Conservation (phyloP, 2,329 filamentous ascomycete genomes). For the Parasarocladium wereldwijsianum region DNA sequence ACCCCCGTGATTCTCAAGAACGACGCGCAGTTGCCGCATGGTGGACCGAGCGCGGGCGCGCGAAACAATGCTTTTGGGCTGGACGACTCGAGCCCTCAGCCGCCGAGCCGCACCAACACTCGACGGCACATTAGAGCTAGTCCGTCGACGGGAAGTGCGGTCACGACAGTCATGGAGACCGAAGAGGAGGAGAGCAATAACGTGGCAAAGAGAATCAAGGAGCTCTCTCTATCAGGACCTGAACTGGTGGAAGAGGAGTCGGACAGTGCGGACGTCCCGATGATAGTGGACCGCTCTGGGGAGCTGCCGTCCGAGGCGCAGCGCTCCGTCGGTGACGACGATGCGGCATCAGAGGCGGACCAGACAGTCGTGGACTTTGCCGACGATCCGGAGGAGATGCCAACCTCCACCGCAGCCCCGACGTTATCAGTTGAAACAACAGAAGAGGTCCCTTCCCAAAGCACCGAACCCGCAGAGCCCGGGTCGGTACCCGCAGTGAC, state of each 20-base stretch:
- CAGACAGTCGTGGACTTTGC: constrained; percentile 11
- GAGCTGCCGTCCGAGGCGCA: constrained; percentile 7
- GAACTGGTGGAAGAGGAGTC: constrained; percentile 44
- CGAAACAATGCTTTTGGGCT: not conserved
- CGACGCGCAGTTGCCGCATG: constrained; percentile 10
- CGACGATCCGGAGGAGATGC: constrained; percentile 2
- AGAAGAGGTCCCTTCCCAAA: constrained; percentile 12
- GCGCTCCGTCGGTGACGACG: constrained; percentile 4
- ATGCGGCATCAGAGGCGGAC: constrained; percentile 10
- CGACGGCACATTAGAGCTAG: constrained; percentile 70
- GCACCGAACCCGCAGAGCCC: constrained; percentile 7
- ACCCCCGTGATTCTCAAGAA: constrained; percentile 20
- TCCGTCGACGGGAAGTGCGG: constrained; percentile 62
- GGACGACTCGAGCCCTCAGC: constrained; percentile 24
- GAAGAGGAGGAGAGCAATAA: constrained; percentile 55
- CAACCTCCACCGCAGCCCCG: no score
- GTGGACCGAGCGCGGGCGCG: constrained; percentile 9
- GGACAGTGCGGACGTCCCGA: constrained; percentile 24
- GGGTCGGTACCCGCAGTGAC: no score
- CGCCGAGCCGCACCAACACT: constrained; percentile 52
- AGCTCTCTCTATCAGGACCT: constrained; percentile 29
- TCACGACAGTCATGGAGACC: constrained; percentile 71
- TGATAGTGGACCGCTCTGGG: constrained; percentile 24
- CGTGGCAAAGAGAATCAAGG: constrained; percentile 28
- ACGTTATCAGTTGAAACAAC: no score